Evolutionary conservation across 2,329 filamentous ascomycete genomes (phyloP).

Genomic region (Diaporthe aspalathi): DNA sequence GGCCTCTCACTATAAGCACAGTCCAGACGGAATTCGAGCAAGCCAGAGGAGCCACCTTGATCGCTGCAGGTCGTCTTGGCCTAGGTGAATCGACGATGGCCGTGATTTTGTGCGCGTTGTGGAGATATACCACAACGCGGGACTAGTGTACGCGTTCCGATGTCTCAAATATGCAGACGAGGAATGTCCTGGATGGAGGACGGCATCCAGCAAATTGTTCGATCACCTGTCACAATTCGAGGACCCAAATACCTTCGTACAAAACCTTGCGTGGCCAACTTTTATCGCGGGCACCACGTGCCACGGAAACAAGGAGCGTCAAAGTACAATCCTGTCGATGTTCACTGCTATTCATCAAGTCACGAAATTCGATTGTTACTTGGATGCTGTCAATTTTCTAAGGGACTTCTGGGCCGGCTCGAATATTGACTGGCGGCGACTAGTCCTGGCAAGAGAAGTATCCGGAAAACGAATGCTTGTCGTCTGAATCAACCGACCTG

Average conservation of each 20-base stretch:
- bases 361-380: not conserved
- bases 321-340: not conserved
- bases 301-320: not conserved
- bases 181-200: not conserved
- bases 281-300: slow-evolving; percentile 9
- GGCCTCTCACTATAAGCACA: not conserved
- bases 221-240: not conserved
- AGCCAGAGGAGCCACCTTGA: slow-evolving; percentile 13
- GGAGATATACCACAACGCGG: slow-evolving; percentile 1
- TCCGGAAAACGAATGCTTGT: not conserved
- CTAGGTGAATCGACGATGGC: not conserved
- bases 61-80: not conserved
- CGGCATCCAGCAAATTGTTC: not conserved
- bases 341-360: not conserved
- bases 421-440: not conserved
- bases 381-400: not conserved
- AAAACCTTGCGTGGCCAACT: slow-evolving; percentile 12
- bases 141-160: not conserved
- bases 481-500: not conserved
- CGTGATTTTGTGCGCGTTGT: slow-evolving; percentile 4
- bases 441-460: not conserved
- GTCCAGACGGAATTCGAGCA: slow-evolving; percentile 1
- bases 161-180: not conserved
- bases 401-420: not conserved
- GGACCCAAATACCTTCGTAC: not conserved